phyloP scores from a whole-genome alignment of 306 rosid genomes.

The Lupinus albus region DNA sequence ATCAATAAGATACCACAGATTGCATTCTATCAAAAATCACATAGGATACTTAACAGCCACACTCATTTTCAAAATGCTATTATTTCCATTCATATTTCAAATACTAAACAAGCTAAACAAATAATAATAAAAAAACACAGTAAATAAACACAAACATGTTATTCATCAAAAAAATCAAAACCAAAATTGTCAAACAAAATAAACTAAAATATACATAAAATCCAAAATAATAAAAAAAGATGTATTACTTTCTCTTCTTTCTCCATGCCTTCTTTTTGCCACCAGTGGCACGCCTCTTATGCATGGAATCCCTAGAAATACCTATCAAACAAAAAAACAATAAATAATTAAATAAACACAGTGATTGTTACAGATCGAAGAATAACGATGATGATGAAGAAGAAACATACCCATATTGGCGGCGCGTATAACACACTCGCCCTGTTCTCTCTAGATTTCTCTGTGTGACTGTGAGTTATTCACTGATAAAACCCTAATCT shows the following conservation, averaged over 20 bases:
- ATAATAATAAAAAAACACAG: neutral
- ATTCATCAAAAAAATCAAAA: no score
- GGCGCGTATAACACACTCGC: neutral
- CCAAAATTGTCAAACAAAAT: neutral
- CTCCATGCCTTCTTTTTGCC: constrained; percentile 48
- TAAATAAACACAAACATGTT: neutral
- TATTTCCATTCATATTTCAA: neutral
- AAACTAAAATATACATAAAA: neutral
- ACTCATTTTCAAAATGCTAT: neutral
- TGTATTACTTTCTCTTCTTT: constrained; percentile 45
- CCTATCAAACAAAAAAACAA: constrained; percentile 15
- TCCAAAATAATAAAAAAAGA: neutral
- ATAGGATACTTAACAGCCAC: neutral
- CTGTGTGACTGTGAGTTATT: neutral
- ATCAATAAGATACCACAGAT: no score
- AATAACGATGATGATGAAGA: neutral
- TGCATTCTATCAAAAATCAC: neutral
- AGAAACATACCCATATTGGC: neutral
- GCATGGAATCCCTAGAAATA: constrained; percentile 47
- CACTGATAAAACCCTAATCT: neutral
- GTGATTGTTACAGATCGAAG: neutral
- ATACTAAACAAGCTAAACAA: neutral
- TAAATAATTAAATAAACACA: neutral
- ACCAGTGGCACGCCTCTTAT: constrained; percentile 48
- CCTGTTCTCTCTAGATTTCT: neutral